Base-by-base conservation (phyloP, 2,329 filamentous ascomycete genomes). In the Fusarium concolor region DNA sequence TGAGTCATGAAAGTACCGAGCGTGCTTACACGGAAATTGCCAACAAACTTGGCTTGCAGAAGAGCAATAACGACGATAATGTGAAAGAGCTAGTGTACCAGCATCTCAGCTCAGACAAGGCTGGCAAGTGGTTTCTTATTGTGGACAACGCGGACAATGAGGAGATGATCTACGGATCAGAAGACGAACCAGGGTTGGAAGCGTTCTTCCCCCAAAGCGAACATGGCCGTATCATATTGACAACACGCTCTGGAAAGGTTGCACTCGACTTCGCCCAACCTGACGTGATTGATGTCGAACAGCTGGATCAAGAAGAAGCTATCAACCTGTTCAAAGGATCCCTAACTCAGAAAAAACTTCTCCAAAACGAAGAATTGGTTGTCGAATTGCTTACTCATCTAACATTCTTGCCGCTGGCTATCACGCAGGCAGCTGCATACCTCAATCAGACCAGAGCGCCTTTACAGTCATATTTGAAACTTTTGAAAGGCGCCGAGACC, bases 61-160 rank as follows among this genome's bases (percentile, higher is more conserved):
- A 74, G 7, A 72, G 76, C 6, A 68, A 79, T 6, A 64, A 81
- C 2, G 74, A 71, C 1, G 77, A 83, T 55, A 51, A 83, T 55
- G 52, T 80, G 3, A 80, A 76, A 39, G 24, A 35, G 12, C 72
- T 81, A 3, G 77, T 84, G 6, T 79, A 79, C 37, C 42, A 38
- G 6, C 68, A 65, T 12, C 61, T 84, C 3, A 77, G 73, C 35
- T 51, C 62, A 7, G 67, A 73, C n/a, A 57, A 35, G n/a, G 59
- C 44, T 2, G 72, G 75, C 2, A 59, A 61, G 2, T 84, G 80
- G 82, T 71, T 84, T 2, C 56, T 84, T 39, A 71, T 85, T 38
- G 50, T 84, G n/a, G 81, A 85, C 54, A 84, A 83, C 49, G 79
- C 79, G 14, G 80, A 84, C 54, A 79, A 84, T 56, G 46, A 47